Evolutionary conservation across 768 basidiomycete genomes (phyloP).

Genomic region (Nidularia sp.): DNA sequence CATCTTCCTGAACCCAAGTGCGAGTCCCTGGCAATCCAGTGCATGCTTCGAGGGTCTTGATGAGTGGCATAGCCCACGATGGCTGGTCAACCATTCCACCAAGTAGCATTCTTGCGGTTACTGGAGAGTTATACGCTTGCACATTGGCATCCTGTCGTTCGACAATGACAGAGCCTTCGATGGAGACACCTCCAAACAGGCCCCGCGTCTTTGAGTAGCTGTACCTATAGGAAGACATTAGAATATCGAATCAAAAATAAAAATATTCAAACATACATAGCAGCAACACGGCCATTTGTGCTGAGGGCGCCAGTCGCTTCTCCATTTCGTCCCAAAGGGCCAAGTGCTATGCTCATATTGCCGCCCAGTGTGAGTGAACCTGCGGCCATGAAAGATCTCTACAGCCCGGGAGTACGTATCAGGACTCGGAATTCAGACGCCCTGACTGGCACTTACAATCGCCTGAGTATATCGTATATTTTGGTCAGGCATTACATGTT

Average conservation of each 20-base stretch:
- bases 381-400: constrained; percentile 91
- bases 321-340: constrained; percentile 92
- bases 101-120: constrained; percentile 76
- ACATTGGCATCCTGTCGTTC: constrained; percentile 93
- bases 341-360: constrained; percentile 84
- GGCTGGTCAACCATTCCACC: constrained; percentile 74
- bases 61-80: constrained; percentile 72
- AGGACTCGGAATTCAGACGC: constrained; percentile 1
- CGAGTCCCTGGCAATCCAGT: constrained; percentile 66
- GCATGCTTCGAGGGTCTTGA: constrained; percentile 68
- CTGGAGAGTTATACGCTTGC: constrained; percentile 71
- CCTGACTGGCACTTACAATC: constrained; percentile 44
- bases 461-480: constrained; percentile 33
- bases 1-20: constrained; percentile 60
- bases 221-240: constrained; percentile 48
- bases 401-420: background rate
- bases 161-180: constrained; percentile 87
- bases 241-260: background rate
- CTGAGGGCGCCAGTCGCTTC: constrained; percentile 85
- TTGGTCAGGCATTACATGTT: background rate
- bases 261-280: constrained; percentile 56
- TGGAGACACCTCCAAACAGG: constrained; percentile 86
- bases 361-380: constrained; percentile 90
- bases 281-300: constrained; percentile 82
- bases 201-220: constrained; percentile 91